Conservation (phyloP, 768 basidiomycete species). For the Boletus vermiculosoides region DNA sequence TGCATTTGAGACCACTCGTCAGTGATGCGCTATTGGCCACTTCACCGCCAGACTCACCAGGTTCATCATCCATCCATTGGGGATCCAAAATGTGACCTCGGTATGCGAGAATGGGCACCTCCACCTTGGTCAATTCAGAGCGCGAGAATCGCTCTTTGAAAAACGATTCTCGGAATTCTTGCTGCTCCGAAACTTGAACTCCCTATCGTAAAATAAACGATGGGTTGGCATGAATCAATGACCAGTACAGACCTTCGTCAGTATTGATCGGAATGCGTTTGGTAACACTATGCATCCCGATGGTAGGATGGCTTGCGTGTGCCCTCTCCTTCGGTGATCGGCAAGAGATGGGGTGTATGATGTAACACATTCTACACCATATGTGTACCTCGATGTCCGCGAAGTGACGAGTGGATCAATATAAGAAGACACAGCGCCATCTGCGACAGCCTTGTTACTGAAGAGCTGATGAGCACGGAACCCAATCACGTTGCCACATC, state of each 20-base stretch:
- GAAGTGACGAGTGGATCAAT: conserved; percentile 46
- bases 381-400: conserved; percentile 43
- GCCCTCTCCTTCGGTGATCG: conserved; percentile 38
- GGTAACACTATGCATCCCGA: conserved; percentile 33
- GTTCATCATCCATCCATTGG: conserved; percentile 14
- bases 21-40: background rate
- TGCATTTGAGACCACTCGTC: background rate
- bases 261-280: conserved; percentile 37
- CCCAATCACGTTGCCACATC: background rate
- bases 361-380: conserved; percentile 34
- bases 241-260: conserved; percentile 27
- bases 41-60: background rate
- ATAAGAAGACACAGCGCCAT: conserved; percentile 42
- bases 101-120: conserved; percentile 14
- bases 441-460: conserved; percentile 50
- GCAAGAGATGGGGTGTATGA: conserved; percentile 26
- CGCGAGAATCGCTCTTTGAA: background rate
- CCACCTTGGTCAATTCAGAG: background rate
- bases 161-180: conserved; percentile 22
- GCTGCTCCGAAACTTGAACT: conserved; percentile 17
- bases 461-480: background rate
- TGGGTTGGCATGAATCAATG: no score
- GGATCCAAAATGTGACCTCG: conserved; percentile 13
- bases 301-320: conserved; percentile 15
- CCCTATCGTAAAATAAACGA: conserved; percentile 3